phyloP scores from a whole-genome alignment of 78 protist species.

The Tieghemostelium lacteum region DNA sequence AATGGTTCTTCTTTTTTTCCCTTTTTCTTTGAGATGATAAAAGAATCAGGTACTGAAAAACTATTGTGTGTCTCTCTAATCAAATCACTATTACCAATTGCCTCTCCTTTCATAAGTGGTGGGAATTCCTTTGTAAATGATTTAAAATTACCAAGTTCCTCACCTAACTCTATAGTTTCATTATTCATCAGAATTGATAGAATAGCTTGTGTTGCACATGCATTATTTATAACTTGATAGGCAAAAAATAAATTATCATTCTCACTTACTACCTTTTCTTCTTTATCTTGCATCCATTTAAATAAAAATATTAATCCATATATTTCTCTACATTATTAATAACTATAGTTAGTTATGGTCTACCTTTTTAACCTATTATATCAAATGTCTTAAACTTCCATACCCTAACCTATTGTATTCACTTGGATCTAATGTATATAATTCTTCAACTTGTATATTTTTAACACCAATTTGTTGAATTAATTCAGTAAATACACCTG shows the following conservation, averaged over 20 bases:
- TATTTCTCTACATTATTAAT: slow-evolving; percentile 67
- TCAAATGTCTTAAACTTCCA: no score
- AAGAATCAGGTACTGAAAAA: slow-evolving; percentile 90
- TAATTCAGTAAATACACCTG: slow-evolving; percentile 97
- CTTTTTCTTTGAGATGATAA: slow-evolving; percentile 56
- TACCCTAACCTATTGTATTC: slow-evolving; percentile 61
- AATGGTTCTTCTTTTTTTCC: slow-evolving; percentile 87
- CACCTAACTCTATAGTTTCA: slow-evolving; percentile 89
- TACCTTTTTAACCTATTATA: no score
- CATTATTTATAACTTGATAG: slow-evolving; percentile 94
- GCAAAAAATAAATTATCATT: slow-evolving; percentile 90
- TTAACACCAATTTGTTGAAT: slow-evolving; percentile 92
- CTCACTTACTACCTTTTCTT: slow-evolving; percentile 14
- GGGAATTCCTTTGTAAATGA: slow-evolving; percentile 85
- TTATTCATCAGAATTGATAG: slow-evolving; percentile 93
- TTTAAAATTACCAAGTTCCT: slow-evolving; percentile 83
- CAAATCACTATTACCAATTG: slow-evolving; percentile 89
- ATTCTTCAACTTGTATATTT: slow-evolving; percentile 96
- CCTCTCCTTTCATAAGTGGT: slow-evolving; percentile 86
- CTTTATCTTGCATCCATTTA: slow-evolving; percentile 88
- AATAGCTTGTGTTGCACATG: slow-evolving; percentile 99
- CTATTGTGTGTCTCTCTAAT: slow-evolving; percentile 90
- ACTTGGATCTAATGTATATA: slow-evolving; percentile 89
- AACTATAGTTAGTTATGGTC: no score
- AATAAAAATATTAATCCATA: slow-evolving; percentile 96